Base-by-base conservation (phyloP, 371 early-diverging fungal genomes). In the Mucor lusitanicus region DNA sequence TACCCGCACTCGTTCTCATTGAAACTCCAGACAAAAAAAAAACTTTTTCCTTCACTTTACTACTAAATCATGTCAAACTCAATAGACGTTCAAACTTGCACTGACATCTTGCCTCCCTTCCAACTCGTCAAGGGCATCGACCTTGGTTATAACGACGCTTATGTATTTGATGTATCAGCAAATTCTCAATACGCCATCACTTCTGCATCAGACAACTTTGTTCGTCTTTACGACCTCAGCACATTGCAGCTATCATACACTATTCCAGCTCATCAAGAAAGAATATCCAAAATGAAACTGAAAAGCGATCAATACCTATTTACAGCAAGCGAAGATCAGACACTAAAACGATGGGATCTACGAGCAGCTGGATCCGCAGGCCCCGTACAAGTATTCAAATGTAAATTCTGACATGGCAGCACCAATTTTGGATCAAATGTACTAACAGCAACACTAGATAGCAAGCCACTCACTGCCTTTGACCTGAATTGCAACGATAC, bases 331-430 rank as follows among this genome's bases (percentile, higher is more conserved):
- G 80, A 81, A 28, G 91, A 91, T 65, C 87, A 88, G 1, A 71
- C 74, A 13, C 69, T 92, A 2, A 85, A 85, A 9, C 74, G 88
- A 7, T 93, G 93, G 92, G 95, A 95, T 76, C 61, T 92, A 62
- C 76, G 95, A 37, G 69, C 73, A 0, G 56, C 73, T 0, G 80
- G 74, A 7, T 17, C 44, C 0, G 64, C 35, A 30, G 68, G 69
- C 4, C 86, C 90, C 8, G 87, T 78, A 1, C 88, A 88, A 67
- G 75, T 74, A 5, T 87, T 88, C 70, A 73, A 82, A 58, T 88
- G 89, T 93, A 87, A 72, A 81, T 44, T 27, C 23, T 40, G 11
- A 42, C 19, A 44, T 19, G 30, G n/a, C n/a, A 42, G n/a, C n/a
- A 42, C 9, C 33, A 8, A 3, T 33, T 33, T 33, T 33, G 30